Conservation (phyloP, 345 rosid species). For the Syzygium aqueum region DNA sequence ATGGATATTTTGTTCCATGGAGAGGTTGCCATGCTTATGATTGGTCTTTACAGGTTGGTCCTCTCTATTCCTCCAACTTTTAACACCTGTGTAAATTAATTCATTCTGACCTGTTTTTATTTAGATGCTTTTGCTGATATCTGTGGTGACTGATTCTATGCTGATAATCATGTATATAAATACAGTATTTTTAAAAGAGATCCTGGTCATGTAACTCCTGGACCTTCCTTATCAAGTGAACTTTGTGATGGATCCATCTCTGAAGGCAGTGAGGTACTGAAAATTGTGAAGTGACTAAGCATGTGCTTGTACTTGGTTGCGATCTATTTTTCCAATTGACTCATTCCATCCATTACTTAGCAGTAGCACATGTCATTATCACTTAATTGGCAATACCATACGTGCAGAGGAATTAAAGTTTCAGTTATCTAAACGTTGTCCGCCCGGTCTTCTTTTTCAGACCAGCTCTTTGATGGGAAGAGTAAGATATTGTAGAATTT, state of each 20-base stretch:
- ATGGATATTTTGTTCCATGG: conserved; percentile 25
- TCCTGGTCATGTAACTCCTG: conserved; percentile 34
- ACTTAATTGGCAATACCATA: neutral
- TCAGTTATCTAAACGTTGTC: neutral
- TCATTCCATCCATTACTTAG: neutral
- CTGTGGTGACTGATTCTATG: neutral
- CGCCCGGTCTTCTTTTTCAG: conserved; percentile 5
- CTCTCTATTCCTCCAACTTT: neutral
- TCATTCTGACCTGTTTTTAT: neutral
- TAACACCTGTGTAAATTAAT: neutral
- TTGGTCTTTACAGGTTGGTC: conserved; percentile 45
- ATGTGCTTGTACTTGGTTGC: neutral
- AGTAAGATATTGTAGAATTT: conserved; percentile 44
- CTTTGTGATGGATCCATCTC: neutral
- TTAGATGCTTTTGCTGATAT: neutral
- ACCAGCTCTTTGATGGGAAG: conserved; percentile 14
- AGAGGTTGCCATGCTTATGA: conserved; percentile 28
- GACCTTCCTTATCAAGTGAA: conserved; percentile 6
- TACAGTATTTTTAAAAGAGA: conserved; percentile 40
- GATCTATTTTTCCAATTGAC: neutral
- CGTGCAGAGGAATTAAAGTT: neutral
- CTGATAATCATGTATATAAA: conserved; percentile 1
- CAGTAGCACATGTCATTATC: neutral
- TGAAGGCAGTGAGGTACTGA: neutral
- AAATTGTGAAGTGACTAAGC: neutral